phyloP scores from a whole-genome alignment of 1,139 yeast species.

The Sugiyamaella novakii region DNA sequence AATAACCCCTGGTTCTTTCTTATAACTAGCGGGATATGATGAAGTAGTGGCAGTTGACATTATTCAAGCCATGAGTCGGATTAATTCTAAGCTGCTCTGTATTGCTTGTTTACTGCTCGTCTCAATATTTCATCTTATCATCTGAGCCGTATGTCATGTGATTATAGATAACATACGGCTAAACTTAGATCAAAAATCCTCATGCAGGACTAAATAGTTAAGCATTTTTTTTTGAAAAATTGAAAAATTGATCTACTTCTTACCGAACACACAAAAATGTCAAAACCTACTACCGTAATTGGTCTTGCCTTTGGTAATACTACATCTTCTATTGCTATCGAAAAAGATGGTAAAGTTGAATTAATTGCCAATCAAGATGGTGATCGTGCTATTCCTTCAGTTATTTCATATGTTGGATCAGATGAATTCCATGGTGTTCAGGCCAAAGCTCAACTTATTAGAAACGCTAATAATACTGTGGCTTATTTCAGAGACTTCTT shows the following conservation, averaged over 20 bases:
- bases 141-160: no score
- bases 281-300: constrained; percentile 62
- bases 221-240: neutral
- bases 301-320: constrained; percentile 98
- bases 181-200: no score
- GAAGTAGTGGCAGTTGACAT: neutral
- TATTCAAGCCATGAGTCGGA: constrained; percentile 4
- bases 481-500: constrained; percentile 91
- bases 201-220: neutral
- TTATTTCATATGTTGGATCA: constrained; percentile 84
- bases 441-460: constrained; percentile 87
- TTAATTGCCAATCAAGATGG: constrained; percentile 99
- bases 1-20: constrained; percentile 36
- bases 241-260: no score
- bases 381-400: constrained; percentile 95
- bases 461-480: constrained; percentile 86
- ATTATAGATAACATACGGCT: neutral
- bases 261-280: constrained; percentile 40
- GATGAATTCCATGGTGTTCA: constrained; percentile 98
- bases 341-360: constrained; percentile 90
- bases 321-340: constrained; percentile 90
- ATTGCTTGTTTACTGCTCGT: no score
- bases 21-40: constrained; percentile 31
- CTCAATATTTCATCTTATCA: no score
- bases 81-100: no score